These are phyloP conservation scores for Calonectria leucothoes DNA, from an alignment of 2,329 filamentous ascomycete genomes.

Conservation along the genomic window DNA sequence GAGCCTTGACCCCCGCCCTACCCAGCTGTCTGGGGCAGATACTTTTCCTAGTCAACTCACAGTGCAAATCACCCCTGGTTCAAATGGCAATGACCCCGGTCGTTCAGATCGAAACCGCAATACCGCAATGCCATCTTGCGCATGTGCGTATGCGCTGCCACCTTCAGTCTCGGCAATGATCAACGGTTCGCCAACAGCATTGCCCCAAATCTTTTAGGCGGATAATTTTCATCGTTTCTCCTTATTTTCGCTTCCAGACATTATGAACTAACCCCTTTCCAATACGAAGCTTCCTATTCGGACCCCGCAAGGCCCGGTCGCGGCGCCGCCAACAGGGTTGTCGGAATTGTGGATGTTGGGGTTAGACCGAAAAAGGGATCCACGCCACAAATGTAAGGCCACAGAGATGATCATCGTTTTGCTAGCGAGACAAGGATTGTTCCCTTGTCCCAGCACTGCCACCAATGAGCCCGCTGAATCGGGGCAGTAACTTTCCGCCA, in stretches of 20 bases:
- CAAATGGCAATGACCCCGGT: not conserved
- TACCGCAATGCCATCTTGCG: too few relatives aligned
- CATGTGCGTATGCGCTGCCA: too few relatives aligned
- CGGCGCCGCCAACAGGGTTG: not conserved
- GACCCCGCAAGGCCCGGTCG: not conserved
- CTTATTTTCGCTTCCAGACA: not conserved
- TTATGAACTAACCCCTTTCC: not conserved
- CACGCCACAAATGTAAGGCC: not conserved
- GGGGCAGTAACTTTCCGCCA: not conserved
- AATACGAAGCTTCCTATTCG: not conserved
- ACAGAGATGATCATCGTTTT: not conserved
- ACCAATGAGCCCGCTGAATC: not conserved
- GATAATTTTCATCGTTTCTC: not conserved
- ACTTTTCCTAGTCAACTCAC: not conserved
- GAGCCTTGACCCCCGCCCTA: not conserved
- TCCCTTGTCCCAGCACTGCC: not conserved
- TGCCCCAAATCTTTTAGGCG: not conserved
- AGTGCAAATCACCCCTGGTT: not conserved
- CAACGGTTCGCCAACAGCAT: not conserved
- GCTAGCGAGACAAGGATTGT: not conserved
- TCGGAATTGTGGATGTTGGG: not conserved
- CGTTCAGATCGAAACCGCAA: not conserved
- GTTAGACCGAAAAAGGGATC: not conserved
- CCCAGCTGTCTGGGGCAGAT: not conserved
- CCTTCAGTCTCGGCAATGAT: not conserved